phyloP scores from a whole-genome alignment of 768 basidiomycete genomes.

The Phaeolepiota aurea region DNA sequence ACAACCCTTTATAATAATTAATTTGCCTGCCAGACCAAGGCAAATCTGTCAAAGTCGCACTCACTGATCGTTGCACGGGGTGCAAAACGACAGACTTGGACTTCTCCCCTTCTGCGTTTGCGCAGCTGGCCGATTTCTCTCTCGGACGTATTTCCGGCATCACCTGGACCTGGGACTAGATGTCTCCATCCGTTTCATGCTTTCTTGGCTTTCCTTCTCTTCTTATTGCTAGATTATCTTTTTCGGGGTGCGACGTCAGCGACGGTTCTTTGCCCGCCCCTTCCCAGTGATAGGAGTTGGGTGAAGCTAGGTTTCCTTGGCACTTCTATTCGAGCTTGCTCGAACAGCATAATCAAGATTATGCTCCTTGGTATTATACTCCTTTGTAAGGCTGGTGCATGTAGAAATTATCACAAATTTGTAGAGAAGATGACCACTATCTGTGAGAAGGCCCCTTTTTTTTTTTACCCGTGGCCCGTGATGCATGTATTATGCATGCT shows the following conservation, averaged over 20 bases:
- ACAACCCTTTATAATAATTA: slow-evolving; percentile 1
- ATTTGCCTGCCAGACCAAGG: slow-evolving; percentile 34
- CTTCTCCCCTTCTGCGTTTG: slow-evolving; percentile 54
- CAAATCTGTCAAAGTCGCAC: slow-evolving; percentile 33
- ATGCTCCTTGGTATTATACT: neutral
- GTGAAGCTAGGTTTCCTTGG: no score
- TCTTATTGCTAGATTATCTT: no score
- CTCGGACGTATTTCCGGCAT: slow-evolving; percentile 46
- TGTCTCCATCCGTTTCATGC: neutral
- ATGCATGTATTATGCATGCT: neutral
- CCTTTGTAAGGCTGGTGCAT: neutral
- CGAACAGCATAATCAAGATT: neutral
- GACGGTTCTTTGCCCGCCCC: no score
- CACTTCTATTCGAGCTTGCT: slow-evolving; percentile 1
- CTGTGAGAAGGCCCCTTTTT: no score
- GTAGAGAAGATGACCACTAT: slow-evolving; percentile 5
- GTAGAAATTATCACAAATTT: no score
- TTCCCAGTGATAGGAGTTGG: no score
- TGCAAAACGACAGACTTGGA: slow-evolving; percentile 50
- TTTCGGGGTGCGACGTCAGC: no score
- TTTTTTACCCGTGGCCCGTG: no score
- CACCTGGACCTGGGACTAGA: slow-evolving; percentile 37
- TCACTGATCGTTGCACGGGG: slow-evolving; percentile 57
- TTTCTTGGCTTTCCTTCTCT: neutral
- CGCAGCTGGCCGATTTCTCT: slow-evolving; percentile 26